Conservation (phyloP, 2,329 filamentous ascomycete species). For the Phialocephala subalpina region DNA sequence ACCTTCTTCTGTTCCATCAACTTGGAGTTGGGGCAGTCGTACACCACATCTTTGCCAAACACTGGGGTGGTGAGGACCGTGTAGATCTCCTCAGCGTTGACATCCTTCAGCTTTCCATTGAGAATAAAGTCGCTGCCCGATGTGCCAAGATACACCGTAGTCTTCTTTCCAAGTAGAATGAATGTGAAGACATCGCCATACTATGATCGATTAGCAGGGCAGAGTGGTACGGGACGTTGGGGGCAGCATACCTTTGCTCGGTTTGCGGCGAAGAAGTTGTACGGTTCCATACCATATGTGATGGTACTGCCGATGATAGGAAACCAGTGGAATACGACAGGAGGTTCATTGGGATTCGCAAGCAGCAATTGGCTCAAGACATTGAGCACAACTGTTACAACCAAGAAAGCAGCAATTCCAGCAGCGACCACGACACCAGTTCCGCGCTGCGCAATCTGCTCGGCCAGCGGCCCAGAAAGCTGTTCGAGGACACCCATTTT, state of each 20-base stretch:
- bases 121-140: conserved; percentile 90
- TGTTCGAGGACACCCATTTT: conserved; percentile 43
- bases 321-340: conserved; percentile 82
- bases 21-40: conserved; percentile 90
- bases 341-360: conserved; percentile 83
- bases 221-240: conserved; percentile 45
- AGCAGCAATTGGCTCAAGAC: conserved; percentile 81
- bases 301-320: conserved; percentile 90
- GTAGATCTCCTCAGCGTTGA: conserved; percentile 92
- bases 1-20: conserved; percentile 98
- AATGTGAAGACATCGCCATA: conserved; percentile 93
- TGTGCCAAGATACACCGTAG: conserved; percentile 83
- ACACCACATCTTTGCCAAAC: conserved; percentile 87
- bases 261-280: conserved; percentile 80
- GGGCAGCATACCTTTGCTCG: conserved; percentile 70
- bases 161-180: conserved; percentile 86
- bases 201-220: conserved; percentile 50
- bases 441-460: conserved; percentile 41
- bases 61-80: conserved; percentile 75
- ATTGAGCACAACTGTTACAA: conserved; percentile 75
- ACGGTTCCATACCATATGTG: conserved; percentile 94
- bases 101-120: conserved; percentile 88
- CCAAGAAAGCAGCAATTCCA: conserved; percentile 49
- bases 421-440: conserved; percentile 37
- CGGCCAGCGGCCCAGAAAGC: conserved; percentile 38